Percentiles rank a stretch among this genome's conserved stretches.
Conservation (phyloP, 2,329 filamentous ascomycete genomes). For the Curvularia hawaiiensis region DNA sequence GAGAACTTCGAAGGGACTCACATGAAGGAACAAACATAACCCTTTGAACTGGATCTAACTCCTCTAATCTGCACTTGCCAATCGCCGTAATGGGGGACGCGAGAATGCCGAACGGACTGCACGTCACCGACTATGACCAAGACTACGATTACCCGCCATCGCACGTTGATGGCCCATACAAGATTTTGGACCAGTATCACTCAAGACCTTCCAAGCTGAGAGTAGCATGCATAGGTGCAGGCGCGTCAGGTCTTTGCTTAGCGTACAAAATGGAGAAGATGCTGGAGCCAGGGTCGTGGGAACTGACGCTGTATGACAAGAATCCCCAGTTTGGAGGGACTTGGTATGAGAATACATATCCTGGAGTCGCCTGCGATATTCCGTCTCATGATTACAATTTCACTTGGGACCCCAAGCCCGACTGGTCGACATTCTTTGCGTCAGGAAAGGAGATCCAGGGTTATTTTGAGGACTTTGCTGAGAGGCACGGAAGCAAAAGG, state of each 20-base stretch:
- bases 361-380: slow-evolving; percentile 44
- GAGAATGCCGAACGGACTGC: slow-evolving; percentile 34
- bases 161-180: slow-evolving; percentile 39
- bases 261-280: slow-evolving; percentile 45
- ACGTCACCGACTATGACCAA: slow-evolving; percentile 33
- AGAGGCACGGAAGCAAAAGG: slow-evolving; percentile 61
- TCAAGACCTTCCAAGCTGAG: slow-evolving; percentile 40
- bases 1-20: too few relatives aligned
- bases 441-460: slow-evolving; percentile 55
- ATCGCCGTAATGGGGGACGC: slow-evolving; percentile 35
- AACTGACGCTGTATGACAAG: slow-evolving; percentile 40
- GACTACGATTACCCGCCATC: slow-evolving; percentile 40
- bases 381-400: slow-evolving; percentile 65
- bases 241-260: slow-evolving; percentile 39
- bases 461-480: slow-evolving; percentile 58
- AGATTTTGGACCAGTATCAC: slow-evolving; percentile 40
- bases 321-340: slow-evolving; percentile 40
- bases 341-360: slow-evolving; percentile 45
- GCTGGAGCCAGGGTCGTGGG: slow-evolving; percentile 36
- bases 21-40: not conserved
- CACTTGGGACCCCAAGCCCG: slow-evolving; percentile 63
- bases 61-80: not conserved
- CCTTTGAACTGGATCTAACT: not conserved
- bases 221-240: slow-evolving; percentile 38
- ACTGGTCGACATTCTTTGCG: slow-evolving; percentile 59